Evolutionary conservation across 371 early-diverging fungal species (phyloP).

Genomic region (Catenaria anguillulae): DNA sequence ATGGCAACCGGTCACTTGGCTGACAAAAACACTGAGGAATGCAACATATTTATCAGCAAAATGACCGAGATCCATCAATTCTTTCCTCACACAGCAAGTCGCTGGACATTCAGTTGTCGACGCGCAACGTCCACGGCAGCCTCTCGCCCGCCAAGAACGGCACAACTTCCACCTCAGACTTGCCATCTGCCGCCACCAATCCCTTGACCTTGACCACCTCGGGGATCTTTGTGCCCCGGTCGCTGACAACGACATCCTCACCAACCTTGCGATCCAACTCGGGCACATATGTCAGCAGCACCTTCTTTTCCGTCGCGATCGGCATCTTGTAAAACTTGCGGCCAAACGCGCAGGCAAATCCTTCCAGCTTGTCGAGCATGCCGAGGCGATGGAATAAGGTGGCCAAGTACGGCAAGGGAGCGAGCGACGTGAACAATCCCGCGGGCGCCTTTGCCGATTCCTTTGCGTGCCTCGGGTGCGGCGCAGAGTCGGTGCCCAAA

Average conservation of each 20-base stretch:
- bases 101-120: too few species aligned
- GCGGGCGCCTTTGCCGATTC: conserved; percentile 67
- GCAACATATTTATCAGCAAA: too few species aligned
- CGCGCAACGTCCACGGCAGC: conserved; percentile 35
- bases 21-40: too few species aligned
- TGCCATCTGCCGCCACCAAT: background rate
- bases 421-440: conserved; percentile 85
- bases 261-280: conserved; percentile 4
- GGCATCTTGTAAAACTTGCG: conserved; percentile 61
- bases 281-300: conserved; percentile 15
- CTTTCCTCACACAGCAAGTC: too few species aligned
- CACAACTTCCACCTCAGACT: conserved; percentile 46
- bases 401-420: conserved; percentile 70
- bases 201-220: background rate
- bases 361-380: conserved; percentile 55
- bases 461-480: conserved; percentile 76
- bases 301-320: conserved; percentile 22
- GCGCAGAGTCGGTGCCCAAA: conserved; percentile 92
- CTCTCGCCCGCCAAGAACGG: conserved; percentile 71
- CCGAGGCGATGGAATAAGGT: conserved; percentile 75
- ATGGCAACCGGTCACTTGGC: too few species aligned
- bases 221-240: background rate
- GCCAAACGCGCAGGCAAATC: conserved; percentile 73
- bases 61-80: too few species aligned
- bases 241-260: background rate